These are phyloP conservation scores for Abrus precatorius DNA, from an alignment of 306 rosid species.

Conservation along the genomic window DNA sequence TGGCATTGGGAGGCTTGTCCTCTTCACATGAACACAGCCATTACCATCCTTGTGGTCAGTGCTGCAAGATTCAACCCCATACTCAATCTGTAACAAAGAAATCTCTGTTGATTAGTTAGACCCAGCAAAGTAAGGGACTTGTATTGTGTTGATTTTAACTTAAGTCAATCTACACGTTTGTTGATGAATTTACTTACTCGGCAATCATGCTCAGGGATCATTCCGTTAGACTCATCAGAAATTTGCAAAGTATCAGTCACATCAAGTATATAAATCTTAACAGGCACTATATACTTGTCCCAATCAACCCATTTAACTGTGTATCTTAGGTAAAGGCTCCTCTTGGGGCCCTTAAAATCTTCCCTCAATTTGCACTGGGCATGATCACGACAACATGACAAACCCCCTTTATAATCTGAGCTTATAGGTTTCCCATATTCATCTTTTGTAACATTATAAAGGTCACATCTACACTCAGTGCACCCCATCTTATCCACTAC, in stretches of 20 bases:
- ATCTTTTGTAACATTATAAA: constrained; percentile 69
- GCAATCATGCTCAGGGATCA: constrained; percentile 55
- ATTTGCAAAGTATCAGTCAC: constrained; percentile 65
- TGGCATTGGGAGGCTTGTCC: constrained; percentile 51
- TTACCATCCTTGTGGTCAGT: constrained; percentile 4
- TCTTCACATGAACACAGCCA: constrained; percentile 51
- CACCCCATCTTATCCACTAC: constrained; percentile 68
- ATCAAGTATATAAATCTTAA: constrained; percentile 70
- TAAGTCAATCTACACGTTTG: background rate
- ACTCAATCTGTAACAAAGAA: constrained; percentile 64
- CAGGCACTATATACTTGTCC: constrained; percentile 69
- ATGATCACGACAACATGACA: constrained; percentile 67
- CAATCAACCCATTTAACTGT: constrained; percentile 84
- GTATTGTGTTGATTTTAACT: constrained; percentile 5
- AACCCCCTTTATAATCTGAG: constrained; percentile 67
- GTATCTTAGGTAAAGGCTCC: constrained; percentile 72
- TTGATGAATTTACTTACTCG: constrained; percentile 50
- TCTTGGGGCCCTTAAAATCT: constrained; percentile 57
- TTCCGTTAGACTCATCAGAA: constrained; percentile 32
- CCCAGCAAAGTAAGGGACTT: background rate
- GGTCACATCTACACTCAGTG: constrained; percentile 73
- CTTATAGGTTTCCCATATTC: constrained; percentile 50
- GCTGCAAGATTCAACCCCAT: constrained; percentile 64
- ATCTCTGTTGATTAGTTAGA: constrained; percentile 1
- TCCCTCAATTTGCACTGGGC: constrained; percentile 64